Evolutionary conservation across 208 protist species (phyloP).

Genomic region (Acanthamoeba culbertsoni): DNA sequence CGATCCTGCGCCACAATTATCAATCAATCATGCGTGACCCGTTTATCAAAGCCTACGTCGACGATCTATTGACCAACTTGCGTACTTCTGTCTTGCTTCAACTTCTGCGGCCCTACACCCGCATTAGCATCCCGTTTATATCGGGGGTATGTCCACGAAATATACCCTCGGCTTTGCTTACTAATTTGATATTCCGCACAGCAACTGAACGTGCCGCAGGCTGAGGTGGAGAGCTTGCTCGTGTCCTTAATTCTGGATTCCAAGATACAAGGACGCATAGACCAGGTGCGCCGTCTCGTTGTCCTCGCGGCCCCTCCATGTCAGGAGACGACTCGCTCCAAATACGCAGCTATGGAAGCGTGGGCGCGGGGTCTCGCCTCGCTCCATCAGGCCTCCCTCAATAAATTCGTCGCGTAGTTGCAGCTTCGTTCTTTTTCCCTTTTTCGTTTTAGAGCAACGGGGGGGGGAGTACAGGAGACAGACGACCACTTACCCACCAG

Average conservation of each 20-base stretch:
- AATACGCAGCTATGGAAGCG: background rate
- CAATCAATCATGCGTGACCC: constrained; percentile 82
- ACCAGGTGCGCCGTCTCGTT: constrained; percentile 82
- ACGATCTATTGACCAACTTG: constrained; percentile 90
- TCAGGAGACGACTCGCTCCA: background rate
- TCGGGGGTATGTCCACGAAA: background rate
- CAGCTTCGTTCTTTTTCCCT: too few species aligned
- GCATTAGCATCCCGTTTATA: constrained; percentile 84
- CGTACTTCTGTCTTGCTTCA: constrained; percentile 90
- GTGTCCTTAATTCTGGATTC: constrained; percentile 91
- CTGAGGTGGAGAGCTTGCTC: constrained; percentile 90
- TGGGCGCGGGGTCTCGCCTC: background rate
- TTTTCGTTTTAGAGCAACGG: too few species aligned
- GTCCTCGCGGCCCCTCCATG: background rate
- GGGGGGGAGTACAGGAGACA: too few species aligned
- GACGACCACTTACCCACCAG: too few species aligned
- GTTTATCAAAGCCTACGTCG: constrained; percentile 90
- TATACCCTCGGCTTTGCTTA: background rate
- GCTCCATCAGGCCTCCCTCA: background rate
- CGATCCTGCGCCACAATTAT: constrained; percentile 83
- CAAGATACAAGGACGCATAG: constrained; percentile 87
- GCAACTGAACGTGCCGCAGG: constrained; percentile 83
- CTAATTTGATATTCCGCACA: background rate
- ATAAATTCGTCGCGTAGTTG: too few species aligned
- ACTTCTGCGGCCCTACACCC: constrained; percentile 90